These are phyloP conservation scores for Uronychia setigera DNA, from an alignment of 73 alveolate species.

Conservation along the genomic window DNA sequence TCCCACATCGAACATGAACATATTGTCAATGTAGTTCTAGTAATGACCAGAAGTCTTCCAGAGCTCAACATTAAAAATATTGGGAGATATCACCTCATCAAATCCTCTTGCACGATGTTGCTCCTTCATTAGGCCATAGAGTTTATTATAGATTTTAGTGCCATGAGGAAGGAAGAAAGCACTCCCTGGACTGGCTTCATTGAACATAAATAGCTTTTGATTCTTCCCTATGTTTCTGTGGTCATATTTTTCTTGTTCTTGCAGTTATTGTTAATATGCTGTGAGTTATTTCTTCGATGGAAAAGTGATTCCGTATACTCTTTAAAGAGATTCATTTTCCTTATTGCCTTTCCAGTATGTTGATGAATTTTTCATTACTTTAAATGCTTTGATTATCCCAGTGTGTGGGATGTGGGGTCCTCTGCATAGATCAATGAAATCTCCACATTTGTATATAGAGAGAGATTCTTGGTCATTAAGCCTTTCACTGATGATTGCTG, in stretches of 20 bases:
- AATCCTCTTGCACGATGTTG: slow-evolving; percentile 92
- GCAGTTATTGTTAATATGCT: slow-evolving; percentile 87
- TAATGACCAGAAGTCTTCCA: slow-evolving; percentile 97
- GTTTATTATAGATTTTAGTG: slow-evolving; percentile 92
- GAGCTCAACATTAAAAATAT: slow-evolving; percentile 84
- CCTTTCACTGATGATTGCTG: slow-evolving; percentile 85
- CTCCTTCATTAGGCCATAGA: slow-evolving; percentile 91
- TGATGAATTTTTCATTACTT: slow-evolving; percentile 88
- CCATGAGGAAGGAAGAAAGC: slow-evolving; percentile 95
- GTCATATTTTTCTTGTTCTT: slow-evolving; percentile 97
- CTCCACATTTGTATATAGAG: slow-evolving; percentile 96
- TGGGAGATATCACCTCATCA: slow-evolving; percentile 94
- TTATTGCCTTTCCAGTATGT: slow-evolving; percentile 98
- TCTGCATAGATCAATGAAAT: slow-evolving; percentile 97
- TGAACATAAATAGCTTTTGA: slow-evolving; percentile 92
- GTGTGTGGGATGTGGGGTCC: slow-evolving; percentile 99
- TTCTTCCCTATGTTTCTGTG: slow-evolving; percentile 93
- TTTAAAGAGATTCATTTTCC: slow-evolving; percentile 93
- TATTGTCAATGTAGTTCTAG: slow-evolving; percentile 86
- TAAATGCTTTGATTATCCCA: slow-evolving; percentile 93
- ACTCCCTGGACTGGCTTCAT: slow-evolving; percentile 93
- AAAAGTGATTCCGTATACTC: slow-evolving; percentile 91
- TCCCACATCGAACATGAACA: slow-evolving; percentile 95
- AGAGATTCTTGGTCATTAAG: slow-evolving; percentile 92
- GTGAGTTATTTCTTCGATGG: slow-evolving; percentile 92